A percentile compares a stretch with the other conserved stretches of the same genome.
These are phyloP conservation scores for Chytriomyces confervae DNA, from an alignment of 192 early-diverging fungal genomes.

Conservation along the genomic window DNA sequence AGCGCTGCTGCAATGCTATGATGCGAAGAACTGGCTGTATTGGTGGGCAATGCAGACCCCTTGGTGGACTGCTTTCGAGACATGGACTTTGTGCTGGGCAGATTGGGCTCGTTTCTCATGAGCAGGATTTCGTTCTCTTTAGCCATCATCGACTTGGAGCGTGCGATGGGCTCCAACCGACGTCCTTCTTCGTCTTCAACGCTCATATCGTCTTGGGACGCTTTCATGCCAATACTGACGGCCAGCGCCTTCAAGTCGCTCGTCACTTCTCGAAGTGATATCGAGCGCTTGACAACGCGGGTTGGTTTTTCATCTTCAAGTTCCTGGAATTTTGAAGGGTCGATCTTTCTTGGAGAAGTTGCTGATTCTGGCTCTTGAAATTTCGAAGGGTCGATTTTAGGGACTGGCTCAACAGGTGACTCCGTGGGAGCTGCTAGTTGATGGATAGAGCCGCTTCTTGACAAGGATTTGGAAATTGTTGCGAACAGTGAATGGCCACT, in stretches of 20 bases:
- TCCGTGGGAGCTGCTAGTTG: too few species aligned
- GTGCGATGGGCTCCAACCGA: background rate
- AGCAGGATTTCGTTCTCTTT: conserved; percentile 10
- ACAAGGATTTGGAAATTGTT: background rate
- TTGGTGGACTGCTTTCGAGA: background rate
- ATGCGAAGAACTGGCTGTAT: background rate
- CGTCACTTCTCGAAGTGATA: background rate
- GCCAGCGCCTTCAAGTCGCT: background rate
- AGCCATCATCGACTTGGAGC: conserved; percentile 9
- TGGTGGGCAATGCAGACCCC: background rate
- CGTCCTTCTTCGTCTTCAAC: background rate
- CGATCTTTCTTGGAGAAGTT: background rate
- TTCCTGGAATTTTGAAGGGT: background rate
- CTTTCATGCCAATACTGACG: background rate
- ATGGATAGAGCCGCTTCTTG: background rate
- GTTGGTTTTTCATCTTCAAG: background rate
- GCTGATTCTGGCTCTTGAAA: background rate
- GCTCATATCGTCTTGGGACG: background rate
- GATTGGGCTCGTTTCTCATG: background rate
- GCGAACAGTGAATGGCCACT: background rate
- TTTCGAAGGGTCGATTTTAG: background rate
- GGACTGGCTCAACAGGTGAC: background rate
- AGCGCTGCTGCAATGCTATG: conserved; percentile 15
- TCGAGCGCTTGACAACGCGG: background rate
- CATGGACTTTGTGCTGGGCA: background rate